Evolutionary conservation across 495 filamentous ascomycete species (phyloP).

Genomic region (Tetracladium setigerum): DNA sequence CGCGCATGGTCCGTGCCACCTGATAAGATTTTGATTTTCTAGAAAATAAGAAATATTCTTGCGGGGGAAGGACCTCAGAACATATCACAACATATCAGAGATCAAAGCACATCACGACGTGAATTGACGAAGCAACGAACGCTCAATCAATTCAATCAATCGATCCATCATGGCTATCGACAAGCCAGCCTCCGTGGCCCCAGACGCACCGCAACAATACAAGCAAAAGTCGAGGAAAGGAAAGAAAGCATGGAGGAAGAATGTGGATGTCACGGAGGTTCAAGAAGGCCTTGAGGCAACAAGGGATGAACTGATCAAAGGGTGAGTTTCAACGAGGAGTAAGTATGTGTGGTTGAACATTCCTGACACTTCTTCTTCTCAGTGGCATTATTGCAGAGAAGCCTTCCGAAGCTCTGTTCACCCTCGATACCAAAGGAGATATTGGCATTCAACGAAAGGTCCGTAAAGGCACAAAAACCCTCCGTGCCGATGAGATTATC

Average conservation of each 20-base stretch:
- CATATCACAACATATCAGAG: too few species aligned
- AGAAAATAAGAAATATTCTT: too few species aligned
- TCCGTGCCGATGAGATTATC: conserved; percentile 88
- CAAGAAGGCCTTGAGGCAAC: conserved; percentile 73
- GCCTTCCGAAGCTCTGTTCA: conserved; percentile 69
- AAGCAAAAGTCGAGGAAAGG: conserved; percentile 92
- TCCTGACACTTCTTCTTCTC: background rate
- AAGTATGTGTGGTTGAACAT: conserved; percentile 20
- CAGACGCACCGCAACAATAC: conserved; percentile 40
- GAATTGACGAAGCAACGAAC: too few species aligned
- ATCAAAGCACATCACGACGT: too few species aligned
- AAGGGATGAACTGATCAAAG: conserved; percentile 81
- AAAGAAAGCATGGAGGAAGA: conserved; percentile 98
- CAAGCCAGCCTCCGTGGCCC: conserved; percentile 22
- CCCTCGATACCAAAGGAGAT: conserved; percentile 68
- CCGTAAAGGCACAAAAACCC: conserved; percentile 58
- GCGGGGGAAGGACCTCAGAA: too few species aligned
- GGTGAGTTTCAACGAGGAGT: conserved; percentile 46
- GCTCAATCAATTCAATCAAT: background rate
- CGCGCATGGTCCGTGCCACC: too few species aligned
- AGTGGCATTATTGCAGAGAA: conserved; percentile 82
- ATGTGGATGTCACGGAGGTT: conserved; percentile 85
- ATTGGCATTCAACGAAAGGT: conserved; percentile 50
- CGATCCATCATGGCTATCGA: conserved; percentile 19
- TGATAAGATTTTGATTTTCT: too few species aligned